phyloP scores from a whole-genome alignment of 257 asterid genomes.

The Gardenia jasminoides region DNA sequence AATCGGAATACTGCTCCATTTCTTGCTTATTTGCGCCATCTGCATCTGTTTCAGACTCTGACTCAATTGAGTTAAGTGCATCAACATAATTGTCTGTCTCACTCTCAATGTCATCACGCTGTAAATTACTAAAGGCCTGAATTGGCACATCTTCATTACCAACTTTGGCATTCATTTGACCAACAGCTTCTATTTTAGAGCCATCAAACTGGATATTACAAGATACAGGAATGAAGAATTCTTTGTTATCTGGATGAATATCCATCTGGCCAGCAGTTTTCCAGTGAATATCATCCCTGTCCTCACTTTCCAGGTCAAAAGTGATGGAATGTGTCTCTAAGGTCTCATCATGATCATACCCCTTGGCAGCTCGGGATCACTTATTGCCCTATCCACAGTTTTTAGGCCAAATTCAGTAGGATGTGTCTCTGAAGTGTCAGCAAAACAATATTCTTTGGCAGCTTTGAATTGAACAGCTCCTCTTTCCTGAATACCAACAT shows the following conservation, averaged over 20 bases:
- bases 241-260: constrained; percentile 28
- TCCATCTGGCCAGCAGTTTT: constrained; percentile 31
- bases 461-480: constrained; percentile 3
- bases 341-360: constrained; percentile 27
- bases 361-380: constrained; percentile 13
- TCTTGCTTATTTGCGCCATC: constrained; percentile 53
- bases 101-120: constrained; percentile 39
- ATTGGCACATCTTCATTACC: constrained; percentile 13
- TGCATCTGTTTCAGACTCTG: constrained; percentile 73
- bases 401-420: constrained; percentile 14
- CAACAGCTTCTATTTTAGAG: constrained; percentile 34
- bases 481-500: neutral
- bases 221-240: constrained; percentile 22
- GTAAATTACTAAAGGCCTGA: constrained; percentile 15
- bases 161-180: constrained; percentile 12
- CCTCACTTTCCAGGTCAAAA: constrained; percentile 31
- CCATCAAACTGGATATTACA: constrained; percentile 43
- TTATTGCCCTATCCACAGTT: constrained; percentile 19
- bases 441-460: constrained; percentile 30
- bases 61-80: constrained; percentile 88
- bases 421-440: constrained; percentile 34
- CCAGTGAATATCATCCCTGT: constrained; percentile 29
- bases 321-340: constrained; percentile 36
- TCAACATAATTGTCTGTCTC: constrained; percentile 80
- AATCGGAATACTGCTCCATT: constrained; percentile 33